Percentiles rank a stretch among this genome's conserved stretches.
Conservation (phyloP, 257 asterid species). For the Solanum appendiculatum region DNA sequence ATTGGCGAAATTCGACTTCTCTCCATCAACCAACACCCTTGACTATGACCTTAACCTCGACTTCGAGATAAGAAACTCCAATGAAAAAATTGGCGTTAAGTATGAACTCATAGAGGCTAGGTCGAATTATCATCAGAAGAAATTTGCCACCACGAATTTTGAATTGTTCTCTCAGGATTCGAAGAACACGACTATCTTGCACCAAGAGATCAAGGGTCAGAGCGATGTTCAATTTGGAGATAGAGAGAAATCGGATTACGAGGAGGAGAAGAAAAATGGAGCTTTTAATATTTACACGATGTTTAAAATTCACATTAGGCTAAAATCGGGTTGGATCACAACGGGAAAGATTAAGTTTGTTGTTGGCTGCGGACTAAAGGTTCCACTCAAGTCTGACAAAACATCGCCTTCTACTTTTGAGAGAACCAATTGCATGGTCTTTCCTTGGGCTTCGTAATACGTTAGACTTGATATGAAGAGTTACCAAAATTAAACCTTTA, state of each 20-base stretch:
- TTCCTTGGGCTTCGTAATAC: not conserved
- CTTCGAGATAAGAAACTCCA: conserved; percentile 67
- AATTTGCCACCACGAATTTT: conserved; percentile 20
- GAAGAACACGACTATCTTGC: conserved; percentile 27
- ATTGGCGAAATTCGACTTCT: conserved; percentile 41
- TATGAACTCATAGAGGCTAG: conserved; percentile 63
- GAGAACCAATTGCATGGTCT: conserved; percentile 36
- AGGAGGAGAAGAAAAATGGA: conserved; percentile 20
- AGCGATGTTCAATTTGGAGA: conserved; percentile 16
- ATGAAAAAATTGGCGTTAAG: conserved; percentile 58
- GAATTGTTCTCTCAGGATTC: conserved; percentile 43
- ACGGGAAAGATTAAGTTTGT: conserved; percentile 40
- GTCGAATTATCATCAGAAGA: conserved; percentile 42
- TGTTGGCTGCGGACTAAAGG: conserved; percentile 46
- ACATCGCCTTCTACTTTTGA: conserved; percentile 20
- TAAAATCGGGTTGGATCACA: conserved; percentile 42
- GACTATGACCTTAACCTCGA: conserved; percentile 49
- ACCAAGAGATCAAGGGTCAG: conserved; percentile 30
- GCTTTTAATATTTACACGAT: conserved; percentile 37
- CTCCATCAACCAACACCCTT: conserved; percentile 39
- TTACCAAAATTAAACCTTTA: not conserved
- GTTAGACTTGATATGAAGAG: not conserved
- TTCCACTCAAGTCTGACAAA: conserved; percentile 48
- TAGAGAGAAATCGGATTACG: conserved; percentile 19
- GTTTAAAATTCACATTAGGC: conserved; percentile 28